Evolutionary conservation across 2,329 filamentous ascomycete genomes (phyloP).

Genomic region (Drechslerella dactyloides): DNA sequence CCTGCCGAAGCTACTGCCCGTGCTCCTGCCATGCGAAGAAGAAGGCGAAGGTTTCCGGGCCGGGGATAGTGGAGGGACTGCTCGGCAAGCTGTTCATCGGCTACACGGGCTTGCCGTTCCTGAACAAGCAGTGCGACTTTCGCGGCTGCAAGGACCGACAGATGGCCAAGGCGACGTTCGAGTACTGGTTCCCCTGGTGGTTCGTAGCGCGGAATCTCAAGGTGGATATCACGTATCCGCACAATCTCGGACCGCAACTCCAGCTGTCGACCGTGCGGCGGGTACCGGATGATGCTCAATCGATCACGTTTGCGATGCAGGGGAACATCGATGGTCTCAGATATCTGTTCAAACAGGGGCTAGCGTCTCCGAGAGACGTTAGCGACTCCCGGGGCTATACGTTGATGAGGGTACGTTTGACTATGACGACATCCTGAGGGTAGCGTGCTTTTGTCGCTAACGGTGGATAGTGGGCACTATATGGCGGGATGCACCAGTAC

Average conservation of each 20-base stretch:
- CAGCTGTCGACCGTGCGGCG: constrained; percentile 16
- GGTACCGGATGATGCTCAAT: constrained; percentile 12
- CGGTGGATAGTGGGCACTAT: constrained; percentile 19
- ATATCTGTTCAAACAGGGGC: constrained; percentile 16
- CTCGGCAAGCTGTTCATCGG: constrained; percentile 13
- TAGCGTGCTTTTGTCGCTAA: not conserved
- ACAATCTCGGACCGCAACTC: constrained; percentile 13
- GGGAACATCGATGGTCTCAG: constrained; percentile 17
- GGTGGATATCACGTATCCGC: constrained; percentile 11
- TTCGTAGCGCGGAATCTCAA: constrained; percentile 16
- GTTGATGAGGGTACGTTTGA: constrained; percentile 21
- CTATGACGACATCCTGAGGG: not conserved
- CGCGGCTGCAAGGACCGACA: constrained; percentile 12
- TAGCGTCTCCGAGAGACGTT: constrained; percentile 20
- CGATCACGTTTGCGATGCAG: constrained; percentile 14
- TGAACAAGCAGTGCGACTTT: constrained; percentile 22
- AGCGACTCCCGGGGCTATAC: constrained; percentile 18
- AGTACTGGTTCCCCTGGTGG: constrained; percentile 29
- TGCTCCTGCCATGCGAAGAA: constrained; percentile 22
- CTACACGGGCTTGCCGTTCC: constrained; percentile 13
- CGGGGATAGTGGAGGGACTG: constrained; percentile 1
- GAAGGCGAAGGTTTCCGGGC: constrained; percentile 4
- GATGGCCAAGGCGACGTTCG: not conserved
- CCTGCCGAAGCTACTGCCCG: constrained; percentile 20
- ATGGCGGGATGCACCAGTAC: constrained; percentile 24